phyloP scores from a whole-genome alignment of 805 yeast genomes.

The Saturnispora kantuleensis region DNA sequence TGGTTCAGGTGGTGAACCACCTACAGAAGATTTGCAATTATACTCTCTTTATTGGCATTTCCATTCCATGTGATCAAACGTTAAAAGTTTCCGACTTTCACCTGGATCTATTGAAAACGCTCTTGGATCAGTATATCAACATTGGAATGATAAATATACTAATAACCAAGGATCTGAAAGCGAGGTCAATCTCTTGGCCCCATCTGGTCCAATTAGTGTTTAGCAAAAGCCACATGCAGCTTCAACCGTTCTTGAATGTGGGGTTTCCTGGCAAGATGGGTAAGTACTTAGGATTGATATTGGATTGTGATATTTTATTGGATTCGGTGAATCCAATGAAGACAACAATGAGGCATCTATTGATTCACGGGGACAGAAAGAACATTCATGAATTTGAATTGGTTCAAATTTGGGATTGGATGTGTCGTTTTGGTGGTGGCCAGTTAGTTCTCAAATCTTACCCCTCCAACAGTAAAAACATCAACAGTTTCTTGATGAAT shows the following conservation, averaged over 20 bases:
- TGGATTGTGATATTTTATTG: slow-evolving; percentile 1
- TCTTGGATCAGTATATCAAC: slow-evolving; percentile 1
- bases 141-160: slow-evolving; percentile 4
- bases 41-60: background rate
- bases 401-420: slow-evolving; percentile 1
- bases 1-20: slow-evolving; percentile 1
- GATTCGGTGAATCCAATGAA: background rate
- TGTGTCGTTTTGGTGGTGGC: background rate
- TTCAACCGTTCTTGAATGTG: background rate
- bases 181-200: background rate
- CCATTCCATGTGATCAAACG: background rate
- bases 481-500: background rate
- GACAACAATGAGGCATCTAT: slow-evolving; percentile 1
- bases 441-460: slow-evolving; percentile 1
- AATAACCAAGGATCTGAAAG: background rate
- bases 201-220: background rate
- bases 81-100: background rate
- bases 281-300: slow-evolving; percentile 1
- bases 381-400: slow-evolving; percentile 3
- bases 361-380: slow-evolving; percentile 3
- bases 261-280: slow-evolving; percentile 1
- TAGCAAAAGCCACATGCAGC: background rate
- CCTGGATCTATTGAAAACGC: background rate
- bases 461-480: slow-evolving; percentile 3
- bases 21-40: background rate